Conservation (phyloP, 1,284 basidiomycete species). For the Tylopilus orsonianus region DNA sequence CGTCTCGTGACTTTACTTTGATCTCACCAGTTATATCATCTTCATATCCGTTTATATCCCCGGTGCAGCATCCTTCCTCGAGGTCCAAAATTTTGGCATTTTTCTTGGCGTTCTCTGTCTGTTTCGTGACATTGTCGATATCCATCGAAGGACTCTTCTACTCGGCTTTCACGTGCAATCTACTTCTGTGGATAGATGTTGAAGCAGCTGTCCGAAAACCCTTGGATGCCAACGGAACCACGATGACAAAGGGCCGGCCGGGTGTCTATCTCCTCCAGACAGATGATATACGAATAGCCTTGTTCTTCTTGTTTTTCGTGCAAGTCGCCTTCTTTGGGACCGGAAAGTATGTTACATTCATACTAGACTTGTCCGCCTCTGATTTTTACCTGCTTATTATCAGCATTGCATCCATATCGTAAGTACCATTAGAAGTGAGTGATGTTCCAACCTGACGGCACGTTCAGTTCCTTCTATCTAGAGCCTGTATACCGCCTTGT, state of each 20-base stretch:
- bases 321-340: slow-evolving; percentile 89
- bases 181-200: slow-evolving; percentile 71
- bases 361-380: not conserved
- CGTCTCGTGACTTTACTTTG: slow-evolving; percentile 1
- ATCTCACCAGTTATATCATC: slow-evolving; percentile 50
- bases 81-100: slow-evolving; percentile 54
- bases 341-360: slow-evolving; percentile 64
- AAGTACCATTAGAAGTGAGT: slow-evolving; percentile 29
- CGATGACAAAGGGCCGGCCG: slow-evolving; percentile 1
- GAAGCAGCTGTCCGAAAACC: slow-evolving; percentile 49
- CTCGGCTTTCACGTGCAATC: slow-evolving; percentile 60
- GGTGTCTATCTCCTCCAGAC: slow-evolving; percentile 47
- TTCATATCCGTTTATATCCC: slow-evolving; percentile 48
- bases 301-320: slow-evolving; percentile 86
- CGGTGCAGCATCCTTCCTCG: slow-evolving; percentile 37
- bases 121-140: slow-evolving; percentile 81
- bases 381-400: slow-evolving; percentile 8
- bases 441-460: not conserved
- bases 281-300: slow-evolving; percentile 71
- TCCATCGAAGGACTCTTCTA: slow-evolving; percentile 85
- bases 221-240: slow-evolving; percentile 2
- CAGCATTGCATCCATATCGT: slow-evolving; percentile 88
- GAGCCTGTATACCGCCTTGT: slow-evolving; percentile 89
- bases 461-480: slow-evolving; percentile 76
- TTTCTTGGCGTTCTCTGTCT: slow-evolving; percentile 74